Conservation (phyloP, 495 filamentous ascomycete genomes). For the Pyronema omphalodes region DNA sequence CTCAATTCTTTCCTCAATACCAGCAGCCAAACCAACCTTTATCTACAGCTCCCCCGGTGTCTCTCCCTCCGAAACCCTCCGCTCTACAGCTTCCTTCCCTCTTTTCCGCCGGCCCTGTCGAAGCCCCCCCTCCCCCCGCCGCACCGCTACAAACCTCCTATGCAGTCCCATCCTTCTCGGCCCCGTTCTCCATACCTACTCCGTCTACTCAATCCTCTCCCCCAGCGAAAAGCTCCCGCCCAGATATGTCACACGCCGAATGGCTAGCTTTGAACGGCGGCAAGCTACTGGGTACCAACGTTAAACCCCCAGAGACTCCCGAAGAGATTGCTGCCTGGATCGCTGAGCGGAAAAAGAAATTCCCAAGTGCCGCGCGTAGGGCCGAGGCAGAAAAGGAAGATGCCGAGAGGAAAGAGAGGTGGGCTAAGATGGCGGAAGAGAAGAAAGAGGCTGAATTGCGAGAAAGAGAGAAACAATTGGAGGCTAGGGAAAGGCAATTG, state of each 20-base stretch:
- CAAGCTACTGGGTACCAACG: slow-evolving; percentile 20
- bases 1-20: slow-evolving; percentile 2
- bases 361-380: slow-evolving; percentile 39
- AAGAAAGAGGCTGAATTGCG: neutral
- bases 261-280: slow-evolving; percentile 19
- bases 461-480: neutral
- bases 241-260: slow-evolving; percentile 17
- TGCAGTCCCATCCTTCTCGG: no score
- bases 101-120: neutral
- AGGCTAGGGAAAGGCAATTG: neutral
- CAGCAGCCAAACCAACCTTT: slow-evolving; percentile 4
- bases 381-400: slow-evolving; percentile 26
- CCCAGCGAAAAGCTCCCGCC: neutral
- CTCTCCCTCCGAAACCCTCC: neutral
- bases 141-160: no score
- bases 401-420: slow-evolving; percentile 21
- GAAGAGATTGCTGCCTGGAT: slow-evolving; percentile 48
- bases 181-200: no score
- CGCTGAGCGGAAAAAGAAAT: slow-evolving; percentile 44
- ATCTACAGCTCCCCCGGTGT: neutral
- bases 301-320: slow-evolving; percentile 15
- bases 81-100: neutral
- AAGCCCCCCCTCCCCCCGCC: neutral
- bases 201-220: no score
- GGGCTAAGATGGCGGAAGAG: neutral